phyloP scores from a whole-genome alignment of 2,329 filamentous ascomycete genomes.

The Pseudogymnoascus sp. region DNA sequence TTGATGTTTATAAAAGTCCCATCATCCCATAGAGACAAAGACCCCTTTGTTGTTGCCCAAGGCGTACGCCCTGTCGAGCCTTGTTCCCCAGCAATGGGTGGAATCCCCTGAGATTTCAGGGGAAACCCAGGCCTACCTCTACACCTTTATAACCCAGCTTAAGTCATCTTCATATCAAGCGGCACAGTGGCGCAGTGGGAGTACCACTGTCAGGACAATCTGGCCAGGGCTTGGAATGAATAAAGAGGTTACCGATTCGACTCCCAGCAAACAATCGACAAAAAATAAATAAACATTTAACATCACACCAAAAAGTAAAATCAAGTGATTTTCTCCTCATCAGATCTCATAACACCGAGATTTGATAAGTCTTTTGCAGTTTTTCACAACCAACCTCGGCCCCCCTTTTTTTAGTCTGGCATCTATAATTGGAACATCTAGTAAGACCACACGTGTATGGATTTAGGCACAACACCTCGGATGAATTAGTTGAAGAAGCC shows the following conservation, averaged over 20 bases:
- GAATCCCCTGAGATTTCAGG: background rate
- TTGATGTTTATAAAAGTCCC: background rate
- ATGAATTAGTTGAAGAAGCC: background rate
- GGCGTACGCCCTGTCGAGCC: background rate
- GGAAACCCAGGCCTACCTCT: background rate
- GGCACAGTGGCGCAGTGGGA: slow-evolving; percentile 6
- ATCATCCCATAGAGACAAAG: background rate
- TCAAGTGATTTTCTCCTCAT: slow-evolving; percentile 3
- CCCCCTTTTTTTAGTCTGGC: background rate
- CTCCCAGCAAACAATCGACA: background rate
- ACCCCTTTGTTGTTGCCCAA: background rate
- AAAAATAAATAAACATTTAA: background rate
- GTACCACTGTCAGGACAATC: slow-evolving; percentile 5
- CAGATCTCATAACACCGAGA: background rate
- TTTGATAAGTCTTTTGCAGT: slow-evolving; percentile 3
- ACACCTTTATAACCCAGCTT: background rate
- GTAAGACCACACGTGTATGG: background rate
- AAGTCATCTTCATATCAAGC: background rate
- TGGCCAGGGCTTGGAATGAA: slow-evolving; percentile 2
- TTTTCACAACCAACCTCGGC: background rate
- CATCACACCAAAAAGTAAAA: background rate
- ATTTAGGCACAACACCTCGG: background rate
- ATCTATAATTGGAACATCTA: background rate
- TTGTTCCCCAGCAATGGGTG: background rate
- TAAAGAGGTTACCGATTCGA: background rate